Evolutionary conservation across 164 flowering plant genomes (phyloP), one percentile per base, ranked within the genome.

Genomic region (Nymphaea colorata): DNA sequence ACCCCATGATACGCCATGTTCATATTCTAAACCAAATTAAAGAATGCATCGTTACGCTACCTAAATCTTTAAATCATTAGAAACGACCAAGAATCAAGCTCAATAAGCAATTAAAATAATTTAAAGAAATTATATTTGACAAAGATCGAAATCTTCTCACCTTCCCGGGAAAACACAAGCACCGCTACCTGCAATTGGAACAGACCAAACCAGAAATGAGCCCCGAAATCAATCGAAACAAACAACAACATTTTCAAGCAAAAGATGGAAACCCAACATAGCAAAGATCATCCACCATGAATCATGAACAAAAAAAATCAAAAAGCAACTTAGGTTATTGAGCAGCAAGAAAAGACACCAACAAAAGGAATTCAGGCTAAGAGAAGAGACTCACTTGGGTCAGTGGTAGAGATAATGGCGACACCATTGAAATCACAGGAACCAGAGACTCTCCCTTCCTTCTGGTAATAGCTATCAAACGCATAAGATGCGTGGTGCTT

Each of bases 361-460:
- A 51, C 57, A 51, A 51, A 41, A 36, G 44, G 47, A 18, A 5
- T 36, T 36, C 6, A 14, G 18, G 44, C 10, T 8, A 18, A 69
- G 60, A 45, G 15, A 16, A 41, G 0, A 63, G 41, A 78, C 95
- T 86, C 81, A 94, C 98, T 94, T 69, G 98, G 98, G 76, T 94
- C 98, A 25, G 90, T 81, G 63, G 98, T 94, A 70, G 97, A 91
- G 80, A 94, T 83, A 76, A 78, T 84, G 75, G 97, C 98, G 41
- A 78, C 86, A n/a, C 97, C 97, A 65, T 94, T 90, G 82, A 94
- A 94, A 75, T 94, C 95, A 67, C 98, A 94, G 18, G 98, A 84
- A 6, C 93, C 90, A 41, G 86, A 43, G 59, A 73, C 62, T 76
- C 65, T 86, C 76, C 91, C 93, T 75, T 84, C 82, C 69, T 77